Conservation (phyloP, 2,329 filamentous ascomycete genomes). For the Pestalotiopsis sp. region DNA sequence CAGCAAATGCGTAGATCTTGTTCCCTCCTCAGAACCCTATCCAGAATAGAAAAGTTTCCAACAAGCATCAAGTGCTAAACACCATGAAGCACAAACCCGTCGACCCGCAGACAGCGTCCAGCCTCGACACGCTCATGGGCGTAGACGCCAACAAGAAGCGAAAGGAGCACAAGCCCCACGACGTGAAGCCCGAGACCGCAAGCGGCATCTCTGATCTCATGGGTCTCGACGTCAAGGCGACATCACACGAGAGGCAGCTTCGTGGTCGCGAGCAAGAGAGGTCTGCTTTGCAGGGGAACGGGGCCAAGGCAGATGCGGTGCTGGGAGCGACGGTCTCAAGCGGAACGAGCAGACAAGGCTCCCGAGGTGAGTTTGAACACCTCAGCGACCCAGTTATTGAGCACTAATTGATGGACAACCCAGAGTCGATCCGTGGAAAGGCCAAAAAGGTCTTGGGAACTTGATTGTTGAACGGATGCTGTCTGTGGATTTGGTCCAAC, state of each 20-base stretch:
- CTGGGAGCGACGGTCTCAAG: neutral
- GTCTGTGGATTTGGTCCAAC: neutral
- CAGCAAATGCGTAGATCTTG: neutral
- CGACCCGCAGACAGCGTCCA: neutral
- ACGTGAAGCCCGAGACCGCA: neutral
- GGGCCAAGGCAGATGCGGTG: neutral
- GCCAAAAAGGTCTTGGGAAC: neutral
- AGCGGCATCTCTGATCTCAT: neutral
- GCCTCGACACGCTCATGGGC: constrained; percentile 4
- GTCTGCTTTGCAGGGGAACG: neutral
- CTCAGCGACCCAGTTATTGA: neutral
- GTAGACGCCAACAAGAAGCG: neutral
- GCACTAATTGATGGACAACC: neutral
- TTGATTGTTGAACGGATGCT: neutral
- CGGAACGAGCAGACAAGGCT: neutral
- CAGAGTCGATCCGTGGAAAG: neutral
- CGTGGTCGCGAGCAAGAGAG: neutral
- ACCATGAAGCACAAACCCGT: neutral
- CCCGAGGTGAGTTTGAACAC: neutral
- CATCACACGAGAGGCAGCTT: neutral
- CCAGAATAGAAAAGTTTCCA: neutral
- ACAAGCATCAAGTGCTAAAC: neutral
- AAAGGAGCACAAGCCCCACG: neutral
- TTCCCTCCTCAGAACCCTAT: too few species aligned
- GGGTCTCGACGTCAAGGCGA: neutral